phyloP scores from a whole-genome alignment of 768 basidiomycete genomes.

The Lactarius tabidus region DNA sequence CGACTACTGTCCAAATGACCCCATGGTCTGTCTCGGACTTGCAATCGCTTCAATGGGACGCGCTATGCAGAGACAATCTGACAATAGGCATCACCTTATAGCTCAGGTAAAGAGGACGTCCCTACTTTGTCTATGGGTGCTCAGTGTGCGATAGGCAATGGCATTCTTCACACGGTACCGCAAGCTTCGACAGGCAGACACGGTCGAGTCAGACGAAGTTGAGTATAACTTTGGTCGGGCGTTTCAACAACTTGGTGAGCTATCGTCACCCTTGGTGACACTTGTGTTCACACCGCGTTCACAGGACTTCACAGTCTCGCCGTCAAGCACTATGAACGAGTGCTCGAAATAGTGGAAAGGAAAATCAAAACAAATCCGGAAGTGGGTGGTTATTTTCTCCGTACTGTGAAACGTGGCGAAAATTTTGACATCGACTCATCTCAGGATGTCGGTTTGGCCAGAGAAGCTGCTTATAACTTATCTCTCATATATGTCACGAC shows the following conservation, averaged over 20 bases:
- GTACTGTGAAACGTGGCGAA: not conserved
- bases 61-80: conserved; percentile 89
- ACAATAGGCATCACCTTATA: conserved; percentile 89
- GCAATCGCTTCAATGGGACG: conserved; percentile 85
- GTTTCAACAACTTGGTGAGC: conserved; percentile 88
- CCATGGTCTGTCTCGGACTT: conserved; percentile 77
- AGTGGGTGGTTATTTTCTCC: conserved; percentile 29
- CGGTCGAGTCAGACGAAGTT: conserved; percentile 59
- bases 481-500: conserved; percentile 77
- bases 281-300: not conserved
- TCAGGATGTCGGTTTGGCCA: conserved; percentile 52
- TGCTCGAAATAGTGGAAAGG: conserved; percentile 57
- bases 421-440: not conserved
- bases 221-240: conserved; percentile 91
- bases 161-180: conserved; percentile 84
- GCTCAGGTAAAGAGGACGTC: conserved; percentile 47
- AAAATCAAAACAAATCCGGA: conserved; percentile 33
- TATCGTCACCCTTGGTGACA: not conserved
- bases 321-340: conserved; percentile 77
- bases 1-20: conserved; percentile 79
- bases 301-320: conserved; percentile 80
- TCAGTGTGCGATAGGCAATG: conserved; percentile 50
- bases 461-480: conserved; percentile 86
- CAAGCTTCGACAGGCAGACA: conserved; percentile 45
- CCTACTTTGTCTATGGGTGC: not conserved